phyloP scores from a whole-genome alignment of 2,329 filamentous ascomycete genomes.

The Verticillium nonalfalfae region DNA sequence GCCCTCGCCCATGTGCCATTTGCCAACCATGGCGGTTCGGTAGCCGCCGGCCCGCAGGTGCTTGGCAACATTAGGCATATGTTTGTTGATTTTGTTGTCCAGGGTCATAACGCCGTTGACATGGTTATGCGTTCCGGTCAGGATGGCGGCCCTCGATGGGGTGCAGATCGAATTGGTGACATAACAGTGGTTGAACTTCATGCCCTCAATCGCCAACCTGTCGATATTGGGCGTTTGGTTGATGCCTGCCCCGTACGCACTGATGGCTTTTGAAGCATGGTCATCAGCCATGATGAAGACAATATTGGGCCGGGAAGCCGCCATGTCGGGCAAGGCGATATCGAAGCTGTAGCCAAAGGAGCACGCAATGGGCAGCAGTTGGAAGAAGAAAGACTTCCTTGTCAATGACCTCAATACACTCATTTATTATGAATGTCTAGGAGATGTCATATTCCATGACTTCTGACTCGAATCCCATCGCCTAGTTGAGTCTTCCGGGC shows the following conservation, averaged over 20 bases:
- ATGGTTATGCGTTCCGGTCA: slow-evolving; percentile 45
- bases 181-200: slow-evolving; percentile 38
- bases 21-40: slow-evolving; percentile 45
- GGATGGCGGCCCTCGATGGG: slow-evolving; percentile 41
- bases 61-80: slow-evolving; percentile 44
- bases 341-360: not conserved
- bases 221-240: slow-evolving; percentile 46
- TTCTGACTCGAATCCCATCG: not conserved
- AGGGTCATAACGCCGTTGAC: slow-evolving; percentile 46
- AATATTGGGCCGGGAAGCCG: slow-evolving; percentile 17
- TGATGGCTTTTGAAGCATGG: slow-evolving; percentile 44
- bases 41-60: slow-evolving; percentile 38
- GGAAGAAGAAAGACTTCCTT: not conserved
- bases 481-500: not conserved
- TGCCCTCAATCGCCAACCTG: slow-evolving; percentile 39
- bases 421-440: not conserved
- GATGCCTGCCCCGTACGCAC: slow-evolving; percentile 41
- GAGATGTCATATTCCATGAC: not conserved
- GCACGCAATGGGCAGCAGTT: not conserved
- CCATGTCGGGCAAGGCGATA: not conserved
- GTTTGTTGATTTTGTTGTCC: slow-evolving; percentile 40
- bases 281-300: slow-evolving; percentile 51
- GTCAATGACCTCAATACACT: not conserved
- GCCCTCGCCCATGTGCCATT: slow-evolving; percentile 50
- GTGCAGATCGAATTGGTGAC: slow-evolving; percentile 18